These are phyloP conservation scores for Stentor roeselii DNA, from an alignment of 73 alveolate genomes.

Conservation along the genomic window DNA sequence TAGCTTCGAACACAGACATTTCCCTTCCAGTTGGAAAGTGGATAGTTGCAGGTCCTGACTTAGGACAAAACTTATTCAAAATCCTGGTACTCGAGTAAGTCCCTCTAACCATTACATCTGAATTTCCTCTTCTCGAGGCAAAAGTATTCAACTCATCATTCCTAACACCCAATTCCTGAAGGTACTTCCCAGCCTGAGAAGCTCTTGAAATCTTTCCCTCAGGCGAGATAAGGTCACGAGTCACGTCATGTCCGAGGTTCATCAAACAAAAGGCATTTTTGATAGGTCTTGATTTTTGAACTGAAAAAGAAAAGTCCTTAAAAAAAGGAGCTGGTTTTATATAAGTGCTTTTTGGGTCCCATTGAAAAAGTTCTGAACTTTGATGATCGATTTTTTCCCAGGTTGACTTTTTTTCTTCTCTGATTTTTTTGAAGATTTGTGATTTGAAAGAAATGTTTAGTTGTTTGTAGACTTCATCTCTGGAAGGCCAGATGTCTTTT, in stretches of 20 bases:
- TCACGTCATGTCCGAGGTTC: conserved; percentile 83
- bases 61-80: conserved; percentile 71
- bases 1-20: conserved; percentile 83
- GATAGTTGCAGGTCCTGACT: conserved; percentile 76
- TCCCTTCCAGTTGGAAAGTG: conserved; percentile 79
- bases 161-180: conserved; percentile 61
- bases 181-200: conserved; percentile 87
- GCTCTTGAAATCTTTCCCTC: conserved; percentile 88
- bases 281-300: conserved; percentile 45
- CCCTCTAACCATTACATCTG: conserved; percentile 94
- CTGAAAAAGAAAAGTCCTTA: conserved; percentile 50
- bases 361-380: conserved; percentile 63
- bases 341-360: conserved; percentile 84
- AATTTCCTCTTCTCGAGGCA: conserved; percentile 92
- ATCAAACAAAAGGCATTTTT: conserved; percentile 68
- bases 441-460: conserved; percentile 71
- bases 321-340: conserved; percentile 92
- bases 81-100: conserved; percentile 89
- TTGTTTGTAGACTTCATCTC: conserved; percentile 51
- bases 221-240: conserved; percentile 93
- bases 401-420: too few species aligned
- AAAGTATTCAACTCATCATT: conserved; percentile 83
- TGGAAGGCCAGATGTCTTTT: conserved; percentile 92
- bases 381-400: conserved; percentile 81
- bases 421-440: conserved; percentile 78